Evolutionary conservation across 2,329 filamentous ascomycete species (phyloP), one percentile per base, ranked within the genome.

Genomic region (Penicillium brevicompactum): DNA sequence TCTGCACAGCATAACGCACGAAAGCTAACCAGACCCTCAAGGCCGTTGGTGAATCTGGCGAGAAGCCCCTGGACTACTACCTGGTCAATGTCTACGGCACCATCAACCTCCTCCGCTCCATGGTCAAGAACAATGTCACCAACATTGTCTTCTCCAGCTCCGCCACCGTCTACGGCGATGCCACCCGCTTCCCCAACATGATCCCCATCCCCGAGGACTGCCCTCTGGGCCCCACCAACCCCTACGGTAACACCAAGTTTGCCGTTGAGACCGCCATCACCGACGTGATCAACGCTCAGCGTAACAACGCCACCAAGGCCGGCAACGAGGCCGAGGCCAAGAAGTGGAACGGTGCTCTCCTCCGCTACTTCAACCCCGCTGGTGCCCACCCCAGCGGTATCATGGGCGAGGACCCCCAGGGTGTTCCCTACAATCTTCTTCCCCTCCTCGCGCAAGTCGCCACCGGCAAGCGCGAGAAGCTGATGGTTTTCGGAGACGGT

Each of bases 91-190:
- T 97, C 58, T 89, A 89, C 72, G 95, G 94, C 75, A 94, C 91
- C 68, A 87, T 99, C 69, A 83, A 87, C 67, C 89, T 99, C 46
- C 85, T 99, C 60, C 84, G 87, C 62, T 87, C 87, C 70, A 97
- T 99, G 92, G 84, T 86, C 71, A 87, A 87, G 75, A 86, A 97
- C 82, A 88, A 93, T 77, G 92, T 99, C 66, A 85, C 86, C 78
- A 97, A 96, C 82, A 94, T 99, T 69, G 94, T 99, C 77, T 99
- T 99, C 81, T 97, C 93, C 58, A 97, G 92, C 60, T 97, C 92
- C 1, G 94, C 94, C 32, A 99, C 95, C 65, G 94, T 99, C 32
- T 99, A 99, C 76, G 94, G 94, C 72, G 95, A 99, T 77, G 94
- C 93, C 51, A 97, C 94, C 44, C 90, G 92, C 72, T 91, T 97